Conservation (phyloP, 352 stramenopile genomes). For the Pythium myriotylum region DNA sequence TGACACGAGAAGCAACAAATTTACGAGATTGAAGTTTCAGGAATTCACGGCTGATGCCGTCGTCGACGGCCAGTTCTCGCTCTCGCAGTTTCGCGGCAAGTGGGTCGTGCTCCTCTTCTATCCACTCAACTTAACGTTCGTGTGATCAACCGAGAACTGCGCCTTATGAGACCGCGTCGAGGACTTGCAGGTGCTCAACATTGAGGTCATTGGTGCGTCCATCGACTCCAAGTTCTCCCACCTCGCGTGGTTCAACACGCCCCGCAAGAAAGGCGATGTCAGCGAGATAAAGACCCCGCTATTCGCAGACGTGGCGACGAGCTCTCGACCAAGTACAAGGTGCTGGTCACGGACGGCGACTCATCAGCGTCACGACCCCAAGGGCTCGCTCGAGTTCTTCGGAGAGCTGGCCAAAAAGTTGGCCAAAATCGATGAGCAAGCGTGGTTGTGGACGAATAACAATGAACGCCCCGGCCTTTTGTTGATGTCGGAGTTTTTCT, state of each 20-base stretch:
- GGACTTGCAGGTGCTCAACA: neutral
- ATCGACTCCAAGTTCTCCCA: neutral
- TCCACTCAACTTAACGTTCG: neutral
- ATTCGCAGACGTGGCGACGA: neutral
- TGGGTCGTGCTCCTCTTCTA: neutral
- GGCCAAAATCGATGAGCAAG: no score
- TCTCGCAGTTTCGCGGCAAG: neutral
- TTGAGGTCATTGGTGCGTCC: neutral
- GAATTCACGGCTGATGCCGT: no score
- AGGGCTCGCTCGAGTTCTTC: constrained; percentile 87
- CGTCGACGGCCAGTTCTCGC: no score
- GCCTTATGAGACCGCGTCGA: neutral
- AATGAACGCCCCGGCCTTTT: no score
- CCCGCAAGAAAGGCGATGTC: neutral
- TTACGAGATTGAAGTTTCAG: no score
- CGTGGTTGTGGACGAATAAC: no score
- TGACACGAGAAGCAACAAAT: no score
- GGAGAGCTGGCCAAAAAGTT: no score
- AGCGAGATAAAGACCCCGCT: neutral
- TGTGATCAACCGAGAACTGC: neutral
- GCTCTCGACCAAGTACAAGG: neutral
- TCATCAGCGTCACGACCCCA: constrained; percentile 89
- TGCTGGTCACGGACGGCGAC: constrained; percentile 69
- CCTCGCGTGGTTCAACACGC: neutral
- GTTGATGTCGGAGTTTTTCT: no score